Base-by-base conservation (phyloP, 352 stramenopile genomes). In the Blastocystis sp. region DNA sequence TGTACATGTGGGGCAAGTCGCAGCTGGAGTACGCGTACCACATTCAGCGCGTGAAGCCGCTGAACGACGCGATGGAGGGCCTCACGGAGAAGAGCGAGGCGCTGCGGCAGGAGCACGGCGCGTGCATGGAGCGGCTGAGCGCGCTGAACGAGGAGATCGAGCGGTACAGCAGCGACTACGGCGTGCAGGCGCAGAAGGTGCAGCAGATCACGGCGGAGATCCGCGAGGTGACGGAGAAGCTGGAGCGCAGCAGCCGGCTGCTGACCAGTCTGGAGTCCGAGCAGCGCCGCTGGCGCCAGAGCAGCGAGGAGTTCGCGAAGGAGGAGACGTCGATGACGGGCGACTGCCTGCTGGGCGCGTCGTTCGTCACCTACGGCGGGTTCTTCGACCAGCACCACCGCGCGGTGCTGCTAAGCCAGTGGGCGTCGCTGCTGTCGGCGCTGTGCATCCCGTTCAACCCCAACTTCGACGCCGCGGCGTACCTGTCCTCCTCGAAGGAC, bases 81-180 rank as follows among this genome's bases (percentile, higher is more conserved):
- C 91, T 99, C n/a, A 94, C 98, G 68, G 92, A 97, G 57, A 96
- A 96, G 89, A 97, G 95, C 1, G 91, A 94, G 28, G 92, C 95
- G 89, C 91, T 98, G 54, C 94, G 95, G 45, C 91, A 95, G 60
- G 91, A 97, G 87, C 98, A 98, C 81, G 92, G 96, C 70, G 91
- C 92, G 43, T 92, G 97, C 2, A 95, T 97, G 89, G 92, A 89
- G n/a, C 96, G 97, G 77, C 95, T 99, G 21, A 92, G 94, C 38
- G 91, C 93, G 9, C 92, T 99, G 6, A 96, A 99, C 90, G 92
- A 94, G 68, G 95, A 95, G 42, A 99, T 99, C 84, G 93, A 94
- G 43, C 95, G 93, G 90, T 98, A 98, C 91, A 99, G 99, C 91
- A 91, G 94, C 69, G 97, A 99, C 90, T 99, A 99, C 90, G 97